phyloP scores from a whole-genome alignment of 305 asterid genomes.

The Solanum chacoense region DNA sequence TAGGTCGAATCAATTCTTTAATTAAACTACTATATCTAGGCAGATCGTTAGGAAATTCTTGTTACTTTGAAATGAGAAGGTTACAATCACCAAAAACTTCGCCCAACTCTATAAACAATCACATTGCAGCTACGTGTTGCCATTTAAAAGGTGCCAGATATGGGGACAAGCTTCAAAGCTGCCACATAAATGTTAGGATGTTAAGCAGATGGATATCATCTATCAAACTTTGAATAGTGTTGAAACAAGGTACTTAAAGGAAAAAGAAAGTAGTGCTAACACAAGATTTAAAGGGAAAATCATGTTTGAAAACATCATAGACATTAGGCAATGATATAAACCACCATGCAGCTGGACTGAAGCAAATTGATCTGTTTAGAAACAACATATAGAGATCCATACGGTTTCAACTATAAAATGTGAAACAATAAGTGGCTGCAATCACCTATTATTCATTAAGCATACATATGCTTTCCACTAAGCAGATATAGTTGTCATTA shows the following conservation, averaged over 20 bases:
- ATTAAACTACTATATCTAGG: background rate
- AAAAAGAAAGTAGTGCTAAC: background rate
- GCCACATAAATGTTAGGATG: background rate
- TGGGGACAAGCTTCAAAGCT: background rate
- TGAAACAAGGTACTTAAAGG: background rate
- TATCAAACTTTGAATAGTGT: background rate
- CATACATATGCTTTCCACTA: background rate
- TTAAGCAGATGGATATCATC: background rate
- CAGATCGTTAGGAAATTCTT: background rate
- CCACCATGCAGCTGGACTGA: background rate
- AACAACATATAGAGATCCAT: background rate
- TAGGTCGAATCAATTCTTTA: background rate
- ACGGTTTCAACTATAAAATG: background rate
- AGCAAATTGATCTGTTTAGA: background rate
- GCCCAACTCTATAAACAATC: background rate
- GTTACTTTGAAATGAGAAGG: background rate
- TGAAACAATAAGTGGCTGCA: background rate
- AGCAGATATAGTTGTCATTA: background rate
- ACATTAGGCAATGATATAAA: background rate
- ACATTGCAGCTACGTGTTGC: background rate
- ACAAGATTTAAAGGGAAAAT: background rate
- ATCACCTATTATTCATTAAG: background rate
- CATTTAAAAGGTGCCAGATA: background rate
- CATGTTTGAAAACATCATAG: background rate
- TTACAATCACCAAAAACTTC: background rate